Evolutionary conservation across 208 protist genomes (phyloP), one percentile per base, ranked within the genome.

Genomic region (Trypanosoma caninum): DNA sequence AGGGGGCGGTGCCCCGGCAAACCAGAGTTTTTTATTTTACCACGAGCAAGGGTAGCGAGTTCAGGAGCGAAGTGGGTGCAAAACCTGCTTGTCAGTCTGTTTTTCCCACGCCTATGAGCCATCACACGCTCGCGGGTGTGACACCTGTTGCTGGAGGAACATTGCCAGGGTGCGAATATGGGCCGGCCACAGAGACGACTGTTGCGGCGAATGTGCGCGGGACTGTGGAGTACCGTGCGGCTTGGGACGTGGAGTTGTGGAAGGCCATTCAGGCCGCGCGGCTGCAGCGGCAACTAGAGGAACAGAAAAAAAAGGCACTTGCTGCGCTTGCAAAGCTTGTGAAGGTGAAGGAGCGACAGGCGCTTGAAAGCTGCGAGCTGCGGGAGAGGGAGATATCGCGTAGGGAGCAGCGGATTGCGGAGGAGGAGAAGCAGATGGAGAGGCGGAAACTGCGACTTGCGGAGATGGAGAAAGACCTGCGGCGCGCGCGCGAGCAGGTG

Each of bases 191-290:
- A 9, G 58, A 20, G 10, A 53, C 54, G 0, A 33, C 25, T 3
- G 57, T 55, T 5, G 65, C 61, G 35, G 53, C 56, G 11, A 66
- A 72, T 33, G 69, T 95, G 27, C 86, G 90, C 5, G 72, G 80
- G 51, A 93, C 87, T 9, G 67, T 65, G 18, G 90, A 96, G 75
- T 96, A 96, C 69, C 66, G 67, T 13, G 83, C 83, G 23, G 87
- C 87, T 30, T 96, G 81, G 80, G 90, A 96, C 55, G 38, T 96
- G 44, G 86, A 96, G 71, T 56, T 96, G 28, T 96, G 90, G 87
- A 90, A 91, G 48, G 82, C 75, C 10, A 66, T 91, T 46, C 82
- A 96, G 65, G 79, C 77, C 3, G 65, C 83, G 3, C 74, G 74
- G 20, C 91, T 95, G 38, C 70, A 75, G 31, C 59, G 70, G 35